These are phyloP conservation scores for Calonectria crousiana DNA, from an alignment of 2,329 filamentous ascomycete genomes.

Conservation along the genomic window DNA sequence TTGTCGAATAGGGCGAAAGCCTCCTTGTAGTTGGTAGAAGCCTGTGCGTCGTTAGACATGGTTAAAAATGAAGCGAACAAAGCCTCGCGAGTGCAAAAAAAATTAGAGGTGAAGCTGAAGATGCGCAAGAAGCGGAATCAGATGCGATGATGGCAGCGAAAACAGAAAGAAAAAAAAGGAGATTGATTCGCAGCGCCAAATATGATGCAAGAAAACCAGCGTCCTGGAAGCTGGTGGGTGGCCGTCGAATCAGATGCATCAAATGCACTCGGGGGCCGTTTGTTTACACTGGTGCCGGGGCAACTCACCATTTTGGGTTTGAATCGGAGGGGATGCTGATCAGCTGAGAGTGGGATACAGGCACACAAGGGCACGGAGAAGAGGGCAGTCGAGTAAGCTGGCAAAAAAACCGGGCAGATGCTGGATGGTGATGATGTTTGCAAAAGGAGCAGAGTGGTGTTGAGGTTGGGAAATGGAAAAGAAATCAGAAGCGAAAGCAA, in stretches of 20 bases:
- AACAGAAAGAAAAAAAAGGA: not conserved
- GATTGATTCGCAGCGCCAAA: constrained; percentile 26
- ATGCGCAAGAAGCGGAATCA: constrained; percentile 16
- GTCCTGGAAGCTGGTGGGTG: constrained; percentile 33
- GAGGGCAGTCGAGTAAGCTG: not conserved
- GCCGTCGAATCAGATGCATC: constrained; percentile 49
- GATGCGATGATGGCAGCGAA: constrained; percentile 29
- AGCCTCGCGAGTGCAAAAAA: constrained; percentile 21
- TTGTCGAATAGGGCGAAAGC: constrained; percentile 99
- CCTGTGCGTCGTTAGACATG: constrained; percentile 69
- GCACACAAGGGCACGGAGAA: constrained; percentile 12
- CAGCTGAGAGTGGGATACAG: constrained; percentile 22
- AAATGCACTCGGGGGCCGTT: constrained; percentile 46
- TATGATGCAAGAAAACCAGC: constrained; percentile 40
- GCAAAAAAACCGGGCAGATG: constrained; percentile 2
- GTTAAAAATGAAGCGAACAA: constrained; percentile 26
- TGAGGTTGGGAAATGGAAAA: constrained; percentile 36
- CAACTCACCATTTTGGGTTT: constrained; percentile 54
- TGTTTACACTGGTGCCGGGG: constrained; percentile 53
- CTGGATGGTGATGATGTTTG: not conserved
- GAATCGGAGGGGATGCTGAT: constrained; percentile 32
- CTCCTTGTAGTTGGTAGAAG: constrained; percentile 99
- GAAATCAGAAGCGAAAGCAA: constrained; percentile 34
- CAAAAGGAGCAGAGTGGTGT: constrained; percentile 31
- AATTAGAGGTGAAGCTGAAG: constrained; percentile 33